Evolutionary conservation across 2,329 filamentous ascomycete species (phyloP), one percentile per base, ranked within the genome.

Genomic region (Laburnicola sp.): DNA sequence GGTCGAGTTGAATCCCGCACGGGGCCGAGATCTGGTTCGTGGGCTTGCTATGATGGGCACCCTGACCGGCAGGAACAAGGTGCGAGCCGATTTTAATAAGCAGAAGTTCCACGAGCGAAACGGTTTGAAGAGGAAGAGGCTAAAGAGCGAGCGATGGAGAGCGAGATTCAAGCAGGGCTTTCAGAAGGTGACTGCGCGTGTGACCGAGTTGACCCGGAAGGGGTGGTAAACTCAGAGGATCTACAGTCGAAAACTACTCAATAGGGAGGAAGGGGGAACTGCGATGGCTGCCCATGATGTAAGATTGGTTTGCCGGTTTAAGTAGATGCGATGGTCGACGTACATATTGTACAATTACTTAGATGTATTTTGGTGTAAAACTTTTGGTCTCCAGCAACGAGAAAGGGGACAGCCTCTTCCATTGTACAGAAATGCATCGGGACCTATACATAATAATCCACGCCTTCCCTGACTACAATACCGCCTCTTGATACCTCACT

Each of bases 81-180:
- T 94, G 44, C 77, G 73, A 58, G 51, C 42, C 2, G 85, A 90
- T 62, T 77, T 77, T 46, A 69, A 72, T 21, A 70, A 63, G 56
- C 89, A 94, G 74, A 78, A 79, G 57, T 89, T 84, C 64, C 87
- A 95, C 72, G 89, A 94, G 78, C 77, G 90, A 40, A 81, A 81
- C 0, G 90, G 89, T 2, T 64, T 90, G 64, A 91, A 88, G 81
- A 81, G 86, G 73, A 95, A 94, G 83, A 82, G 89, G 64, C 73
- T 91, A 60, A 78, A 76, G 70, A 85, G 82, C 53, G 78, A 86
- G 77, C 79, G 89, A 54, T 91, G 88, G 86, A 80, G 83, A 69
- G 75, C 60, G 57, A 81, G 83, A 53, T 94, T 93, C 74, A 85
- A 83, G 78, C 70, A 71, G 28, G 86, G 85, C 3, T 92, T 94